Evolutionary conservation across 495 filamentous ascomycete genomes (phyloP), one percentile per base, ranked within the genome.

Genomic region (Neohortaea acidophila): DNA sequence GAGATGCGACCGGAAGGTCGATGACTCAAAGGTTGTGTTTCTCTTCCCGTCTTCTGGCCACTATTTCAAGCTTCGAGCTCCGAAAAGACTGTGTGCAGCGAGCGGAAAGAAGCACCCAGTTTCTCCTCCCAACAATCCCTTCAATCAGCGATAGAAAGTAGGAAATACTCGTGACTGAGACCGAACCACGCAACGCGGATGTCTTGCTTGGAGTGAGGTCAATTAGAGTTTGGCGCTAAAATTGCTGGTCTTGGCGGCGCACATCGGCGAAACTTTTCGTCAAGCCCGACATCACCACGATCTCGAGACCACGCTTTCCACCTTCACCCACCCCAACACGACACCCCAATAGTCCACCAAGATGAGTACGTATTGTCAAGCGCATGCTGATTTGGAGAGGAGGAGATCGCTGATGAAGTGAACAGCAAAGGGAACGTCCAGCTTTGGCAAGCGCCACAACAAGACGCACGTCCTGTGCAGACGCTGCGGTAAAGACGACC

Each of bases 401-500:
- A 21, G 19, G 33, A 33, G 23, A 27, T n/a, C n/a, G n/a, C 36
- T 52, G 29, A 45, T 24, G 20, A 13, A 2, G 7, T 27, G 37
- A 30, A 65, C 57, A 76, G 73, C 75, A 61, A 93, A 93, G 82
- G 85, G 85, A 76, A 93, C 85, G 60, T 84, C 80, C 62, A 84
- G 79, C 70, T 93, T 92, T 66, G 86, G 85, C 66, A 89, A 87
- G 76, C 84, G 84, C 75, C 83, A 97, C 74, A 97, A 87, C 73
- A 97, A 97, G 73, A 84, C 91, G 66, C 89, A 97, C 74, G 89
- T 83, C 55, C 74, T 97, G 63, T 97, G 89, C 82, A 77, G 91
- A 73, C 91, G 89, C 66, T 97, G 89, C 79, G 89, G 89, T 92
- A 45, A n/a, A n/a, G n/a, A n/a, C n/a, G n/a, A n/a, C 34, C 33